Conservation (phyloP, 441 rosid species). For the Breynia disticha region DNA sequence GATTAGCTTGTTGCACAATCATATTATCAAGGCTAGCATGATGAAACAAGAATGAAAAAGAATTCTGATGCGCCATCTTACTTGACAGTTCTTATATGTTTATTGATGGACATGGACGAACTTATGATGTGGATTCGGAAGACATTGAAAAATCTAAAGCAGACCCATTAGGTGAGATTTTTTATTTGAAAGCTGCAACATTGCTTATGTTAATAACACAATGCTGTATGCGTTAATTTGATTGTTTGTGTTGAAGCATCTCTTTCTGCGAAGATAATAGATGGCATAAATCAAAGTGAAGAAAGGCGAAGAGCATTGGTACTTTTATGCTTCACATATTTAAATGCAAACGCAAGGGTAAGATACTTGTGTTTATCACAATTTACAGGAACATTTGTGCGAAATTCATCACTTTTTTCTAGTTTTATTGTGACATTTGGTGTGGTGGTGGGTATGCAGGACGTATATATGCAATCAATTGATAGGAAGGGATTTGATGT, state of each 20-base stretch:
- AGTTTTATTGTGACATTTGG: neutral
- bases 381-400: neutral
- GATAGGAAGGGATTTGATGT: constrained; percentile 76
- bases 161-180: no score
- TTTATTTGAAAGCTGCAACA: no score
- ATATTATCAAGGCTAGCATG: neutral
- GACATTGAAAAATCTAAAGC: no score
- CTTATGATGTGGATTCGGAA: no score
- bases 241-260: constrained; percentile 37
- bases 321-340: constrained; percentile 64
- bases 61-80: no score
- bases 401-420: neutral
- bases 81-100: no score
- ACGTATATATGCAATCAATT: constrained; percentile 59
- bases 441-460: constrained; percentile 31
- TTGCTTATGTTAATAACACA: no score
- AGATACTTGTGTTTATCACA: constrained; percentile 11
- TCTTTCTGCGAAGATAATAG: constrained; percentile 62
- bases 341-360: constrained; percentile 64
- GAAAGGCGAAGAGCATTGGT: constrained; percentile 67
- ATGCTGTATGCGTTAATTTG: no score
- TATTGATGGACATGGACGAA: no score
- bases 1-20: no score
- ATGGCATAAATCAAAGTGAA: constrained; percentile 81
- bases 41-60: neutral